These are phyloP conservation scores for Lepidopterella palustris DNA, from an alignment of 495 filamentous ascomycete genomes.

Conservation along the genomic window DNA sequence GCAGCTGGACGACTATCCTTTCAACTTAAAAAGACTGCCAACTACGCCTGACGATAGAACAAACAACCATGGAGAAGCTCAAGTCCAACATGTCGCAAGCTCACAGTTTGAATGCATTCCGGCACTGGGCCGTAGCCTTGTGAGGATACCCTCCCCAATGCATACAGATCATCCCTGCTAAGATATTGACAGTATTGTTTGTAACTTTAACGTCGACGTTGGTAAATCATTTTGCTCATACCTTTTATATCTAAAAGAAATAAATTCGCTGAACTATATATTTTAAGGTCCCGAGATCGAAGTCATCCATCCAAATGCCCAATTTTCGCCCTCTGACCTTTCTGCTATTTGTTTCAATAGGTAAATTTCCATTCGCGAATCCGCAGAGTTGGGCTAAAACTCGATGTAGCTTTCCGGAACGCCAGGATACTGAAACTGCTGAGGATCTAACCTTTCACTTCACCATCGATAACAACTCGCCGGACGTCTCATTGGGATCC, in stretches of 20 bases:
- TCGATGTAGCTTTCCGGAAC: constrained; percentile 30
- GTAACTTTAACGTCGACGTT: constrained; percentile 35
- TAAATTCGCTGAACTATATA: neutral
- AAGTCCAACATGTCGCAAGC: constrained; percentile 21
- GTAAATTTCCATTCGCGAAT: neutral
- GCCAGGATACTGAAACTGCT: constrained; percentile 29
- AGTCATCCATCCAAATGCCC: constrained; percentile 29
- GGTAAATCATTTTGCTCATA: constrained; percentile 14
- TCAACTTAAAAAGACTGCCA: neutral
- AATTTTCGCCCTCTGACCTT: constrained; percentile 29
- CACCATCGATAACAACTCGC: constrained; percentile 33
- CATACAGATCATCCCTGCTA: neutral
- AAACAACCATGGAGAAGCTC: constrained; percentile 32
- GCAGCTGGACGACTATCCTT: neutral
- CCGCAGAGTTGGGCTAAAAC: neutral
- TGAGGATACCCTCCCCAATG: constrained; percentile 6
- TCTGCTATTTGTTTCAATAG: constrained; percentile 36
- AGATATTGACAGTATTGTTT: constrained; percentile 24
- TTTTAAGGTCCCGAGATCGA: constrained; percentile 33
- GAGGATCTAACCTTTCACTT: constrained; percentile 33
- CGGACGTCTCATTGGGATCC: constrained; percentile 24
- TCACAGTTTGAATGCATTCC: constrained; percentile 16
- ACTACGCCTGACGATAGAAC: neutral
- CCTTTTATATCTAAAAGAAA: neutral
- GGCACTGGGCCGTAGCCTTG: constrained; percentile 32